A percentile compares a stretch with the other conserved stretches of the same genome.
Evolutionary conservation across 164 flowering plant species (phyloP).

Genomic region (Liriodendron chinense): DNA sequence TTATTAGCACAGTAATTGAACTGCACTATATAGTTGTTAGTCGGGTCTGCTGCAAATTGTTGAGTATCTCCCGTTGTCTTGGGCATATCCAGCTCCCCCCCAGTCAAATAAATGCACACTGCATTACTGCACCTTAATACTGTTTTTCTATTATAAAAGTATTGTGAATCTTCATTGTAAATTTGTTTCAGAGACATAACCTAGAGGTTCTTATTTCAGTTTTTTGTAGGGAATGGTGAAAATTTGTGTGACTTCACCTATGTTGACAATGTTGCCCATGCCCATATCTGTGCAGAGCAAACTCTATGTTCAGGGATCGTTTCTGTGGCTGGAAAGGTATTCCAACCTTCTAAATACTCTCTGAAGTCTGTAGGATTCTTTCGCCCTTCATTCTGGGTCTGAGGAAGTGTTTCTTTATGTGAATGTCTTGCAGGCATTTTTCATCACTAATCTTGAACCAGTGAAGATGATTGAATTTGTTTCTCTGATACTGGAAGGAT

Average conservation of each 20-base stretch:
- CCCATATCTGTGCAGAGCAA: constrained; percentile 78
- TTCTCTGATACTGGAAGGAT: constrained; percentile 52
- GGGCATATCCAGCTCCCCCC: background rate
- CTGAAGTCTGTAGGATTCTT: background rate
- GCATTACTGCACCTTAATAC: background rate
- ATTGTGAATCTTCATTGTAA: background rate
- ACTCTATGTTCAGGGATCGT: constrained; percentile 48
- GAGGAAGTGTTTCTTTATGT: background rate
- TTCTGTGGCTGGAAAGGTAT: constrained; percentile 85
- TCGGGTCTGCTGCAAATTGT: no score
- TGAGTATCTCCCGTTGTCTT: background rate
- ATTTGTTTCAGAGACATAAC: constrained; percentile 19
- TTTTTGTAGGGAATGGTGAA: constrained; percentile 73
- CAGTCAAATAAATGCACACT: background rate
- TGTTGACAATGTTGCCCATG: constrained; percentile 76
- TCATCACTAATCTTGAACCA: constrained; percentile 76
- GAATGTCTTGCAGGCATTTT: constrained; percentile 59
- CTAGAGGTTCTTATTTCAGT: constrained; percentile 54
- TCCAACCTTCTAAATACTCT: background rate
- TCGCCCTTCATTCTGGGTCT: background rate
- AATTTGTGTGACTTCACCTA: constrained; percentile 77
- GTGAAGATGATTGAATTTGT: constrained; percentile 66
- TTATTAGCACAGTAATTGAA: no score
- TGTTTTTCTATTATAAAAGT: background rate
- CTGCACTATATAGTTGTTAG: no score